Conservation (phyloP, 176 grass and related monocot species). For the Ensete ventricosum region DNA sequence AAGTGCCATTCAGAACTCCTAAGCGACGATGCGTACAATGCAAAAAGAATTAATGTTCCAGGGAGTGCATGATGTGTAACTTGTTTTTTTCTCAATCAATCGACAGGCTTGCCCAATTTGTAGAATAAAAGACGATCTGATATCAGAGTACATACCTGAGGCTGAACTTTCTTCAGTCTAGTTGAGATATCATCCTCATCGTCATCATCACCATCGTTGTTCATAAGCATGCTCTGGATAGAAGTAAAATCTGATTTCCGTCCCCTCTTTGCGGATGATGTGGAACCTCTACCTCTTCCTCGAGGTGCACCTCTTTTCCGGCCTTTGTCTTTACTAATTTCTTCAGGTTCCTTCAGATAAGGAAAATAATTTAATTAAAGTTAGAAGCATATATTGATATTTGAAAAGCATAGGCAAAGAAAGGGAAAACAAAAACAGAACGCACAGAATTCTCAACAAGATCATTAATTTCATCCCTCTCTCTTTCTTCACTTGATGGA, state of each 20-base stretch:
- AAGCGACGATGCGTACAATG: too few relatives aligned
- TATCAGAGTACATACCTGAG: slow-evolving; percentile 32
- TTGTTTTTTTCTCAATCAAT: not conserved
- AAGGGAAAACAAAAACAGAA: not conserved
- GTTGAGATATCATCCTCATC: slow-evolving; percentile 52
- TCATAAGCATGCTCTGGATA: slow-evolving; percentile 24
- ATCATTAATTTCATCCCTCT: slow-evolving; percentile 38
- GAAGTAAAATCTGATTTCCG: slow-evolving; percentile 54
- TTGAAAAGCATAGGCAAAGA: slow-evolving; percentile 1
- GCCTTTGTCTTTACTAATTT: slow-evolving; percentile 22
- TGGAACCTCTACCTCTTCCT: slow-evolving; percentile 23
- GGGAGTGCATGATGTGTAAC: not conserved
- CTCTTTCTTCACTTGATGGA: slow-evolving; percentile 53
- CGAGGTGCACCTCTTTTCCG: slow-evolving; percentile 45
- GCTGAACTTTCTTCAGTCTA: slow-evolving; percentile 35
- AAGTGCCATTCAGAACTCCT: too few relatives aligned
- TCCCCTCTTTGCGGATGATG: slow-evolving; percentile 35
- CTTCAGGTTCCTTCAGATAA: slow-evolving; percentile 39
- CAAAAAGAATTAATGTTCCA: not conserved
- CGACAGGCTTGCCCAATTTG: not conserved
- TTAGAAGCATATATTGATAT: not conserved
- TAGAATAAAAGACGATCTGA: not conserved
- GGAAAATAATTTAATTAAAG: not conserved
- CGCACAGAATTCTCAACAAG: slow-evolving; percentile 44
- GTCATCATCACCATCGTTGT: slow-evolving; percentile 30